Evolutionary conservation across 106 monocot species (phyloP).

Genomic region (Acorus gramineus): DNA sequence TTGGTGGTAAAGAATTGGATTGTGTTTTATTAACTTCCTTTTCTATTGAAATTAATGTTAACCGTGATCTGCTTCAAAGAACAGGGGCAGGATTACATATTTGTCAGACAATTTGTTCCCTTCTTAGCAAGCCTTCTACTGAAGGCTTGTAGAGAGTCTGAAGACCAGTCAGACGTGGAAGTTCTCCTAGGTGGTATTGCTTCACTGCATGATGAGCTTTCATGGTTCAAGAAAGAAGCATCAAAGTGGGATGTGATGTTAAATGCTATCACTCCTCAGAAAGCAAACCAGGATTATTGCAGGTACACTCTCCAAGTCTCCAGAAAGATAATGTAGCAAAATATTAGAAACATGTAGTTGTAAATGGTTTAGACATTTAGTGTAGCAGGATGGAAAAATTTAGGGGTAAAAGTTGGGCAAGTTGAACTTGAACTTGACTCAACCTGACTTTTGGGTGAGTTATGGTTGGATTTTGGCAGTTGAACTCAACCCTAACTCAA

Average conservation of each 20-base stretch:
- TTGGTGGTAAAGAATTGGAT: too few species aligned
- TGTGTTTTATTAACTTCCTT: too few species aligned
- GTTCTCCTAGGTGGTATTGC: constrained; percentile 60
- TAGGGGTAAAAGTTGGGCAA: too few species aligned
- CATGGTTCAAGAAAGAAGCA: constrained; percentile 89
- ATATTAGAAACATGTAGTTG: too few species aligned
- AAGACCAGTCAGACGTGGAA: constrained; percentile 50
- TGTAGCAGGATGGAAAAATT: too few species aligned
- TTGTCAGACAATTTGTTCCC: constrained; percentile 76
- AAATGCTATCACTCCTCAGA: constrained; percentile 29
- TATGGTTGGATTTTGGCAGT: too few species aligned
- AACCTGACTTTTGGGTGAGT: too few species aligned
- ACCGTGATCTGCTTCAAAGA: neutral
- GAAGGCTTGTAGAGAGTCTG: constrained; percentile 60
- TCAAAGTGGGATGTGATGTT: constrained; percentile 64
- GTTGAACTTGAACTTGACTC: too few species aligned
- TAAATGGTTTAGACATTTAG: too few species aligned
- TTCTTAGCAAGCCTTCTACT: constrained; percentile 71
- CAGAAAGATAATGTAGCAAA: constrained; percentile 14
- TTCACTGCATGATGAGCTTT: constrained; percentile 62
- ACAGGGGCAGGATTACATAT: constrained; percentile 88
- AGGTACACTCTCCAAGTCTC: constrained; percentile 55
- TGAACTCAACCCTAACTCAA: too few species aligned
- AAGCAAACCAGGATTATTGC: constrained; percentile 69
- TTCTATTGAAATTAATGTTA: too few species aligned